These are phyloP conservation scores for Nosema muscidifuracis DNA, from an alignment of 371 early-diverging fungal genomes.

Conservation along the genomic window DNA sequence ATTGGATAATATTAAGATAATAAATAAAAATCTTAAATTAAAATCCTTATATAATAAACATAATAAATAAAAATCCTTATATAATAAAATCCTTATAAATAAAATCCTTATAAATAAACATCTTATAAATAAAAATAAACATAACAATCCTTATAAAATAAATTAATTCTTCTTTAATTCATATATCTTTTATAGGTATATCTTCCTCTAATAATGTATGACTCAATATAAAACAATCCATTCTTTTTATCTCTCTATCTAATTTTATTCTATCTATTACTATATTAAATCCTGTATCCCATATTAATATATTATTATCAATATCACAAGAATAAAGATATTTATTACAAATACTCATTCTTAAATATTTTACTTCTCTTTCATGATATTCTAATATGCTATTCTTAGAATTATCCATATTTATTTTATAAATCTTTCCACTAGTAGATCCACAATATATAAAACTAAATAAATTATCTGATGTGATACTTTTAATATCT, in stretches of 20 bases:
- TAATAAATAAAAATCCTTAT: too few species aligned
- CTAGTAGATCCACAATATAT: constrained; percentile 24
- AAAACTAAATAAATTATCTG: constrained; percentile 25
- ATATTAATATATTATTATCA: constrained; percentile 15
- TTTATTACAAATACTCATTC: constrained; percentile 26
- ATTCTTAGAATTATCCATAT: background rate
- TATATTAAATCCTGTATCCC: constrained; percentile 15
- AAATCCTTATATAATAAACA: too few species aligned
- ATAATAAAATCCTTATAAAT: too few species aligned
- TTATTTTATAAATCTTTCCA: constrained; percentile 18
- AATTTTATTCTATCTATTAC: constrained; percentile 16
- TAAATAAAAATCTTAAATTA: too few species aligned
- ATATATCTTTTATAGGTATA: too few species aligned
- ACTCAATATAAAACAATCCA: too few species aligned
- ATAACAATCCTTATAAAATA: too few species aligned
- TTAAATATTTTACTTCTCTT: background rate
- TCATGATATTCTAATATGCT: constrained; percentile 24
- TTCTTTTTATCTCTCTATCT: background rate
- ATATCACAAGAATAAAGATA: constrained; percentile 28
- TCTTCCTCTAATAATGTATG: too few species aligned
- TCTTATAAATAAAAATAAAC: too few species aligned
- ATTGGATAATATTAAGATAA: too few species aligned
- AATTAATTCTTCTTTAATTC: too few species aligned
- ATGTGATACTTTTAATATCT: constrained; percentile 18
- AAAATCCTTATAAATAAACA: too few species aligned